Percentiles rank a stretch among this genome's conserved stretches.
These are phyloP conservation scores for Ganoderma sp. DNA, from an alignment of 1,284 basidiomycete species.

Conservation along the genomic window DNA sequence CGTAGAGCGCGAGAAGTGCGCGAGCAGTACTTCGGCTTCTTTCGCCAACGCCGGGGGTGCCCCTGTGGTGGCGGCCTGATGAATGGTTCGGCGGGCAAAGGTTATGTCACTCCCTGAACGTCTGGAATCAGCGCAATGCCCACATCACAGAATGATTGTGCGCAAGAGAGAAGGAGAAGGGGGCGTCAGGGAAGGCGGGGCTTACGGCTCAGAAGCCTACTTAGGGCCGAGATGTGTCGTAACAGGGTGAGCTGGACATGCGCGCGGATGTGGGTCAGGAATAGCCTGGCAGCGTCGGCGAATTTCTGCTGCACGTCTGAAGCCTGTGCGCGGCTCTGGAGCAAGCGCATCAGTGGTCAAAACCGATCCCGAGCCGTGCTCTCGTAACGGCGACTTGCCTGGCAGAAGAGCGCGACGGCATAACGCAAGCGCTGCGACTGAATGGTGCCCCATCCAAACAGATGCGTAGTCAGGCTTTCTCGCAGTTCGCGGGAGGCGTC, in stretches of 20 bases:
- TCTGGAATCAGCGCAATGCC: conserved; percentile 22
- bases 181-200: not conserved
- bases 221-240: conserved; percentile 57
- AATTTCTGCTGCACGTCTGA: conserved; percentile 47
- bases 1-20: conserved; percentile 42
- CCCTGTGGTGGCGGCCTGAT: conserved; percentile 57
- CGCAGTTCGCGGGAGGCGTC: conserved; percentile 52
- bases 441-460: conserved; percentile 66
- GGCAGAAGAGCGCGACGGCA: conserved; percentile 64
- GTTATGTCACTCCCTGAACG: conserved; percentile 58
- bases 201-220: conserved; percentile 36
- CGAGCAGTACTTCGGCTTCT: conserved; percentile 56
- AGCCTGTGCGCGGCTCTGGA: conserved; percentile 43
- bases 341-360: conserved; percentile 28
- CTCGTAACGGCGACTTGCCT: conserved; percentile 54
- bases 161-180: not conserved
- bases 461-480: conserved; percentile 55
- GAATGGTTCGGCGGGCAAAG: conserved; percentile 60
- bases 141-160: not conserved
- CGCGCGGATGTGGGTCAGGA: conserved; percentile 59
- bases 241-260: conserved; percentile 60
- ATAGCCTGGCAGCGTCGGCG: conserved; percentile 54
- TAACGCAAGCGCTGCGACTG: conserved; percentile 61
- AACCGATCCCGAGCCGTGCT: conserved; percentile 2
- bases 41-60: conserved; percentile 54